Evolutionary conservation across 768 basidiomycete genomes (phyloP).

Genomic region (Boletus sp.): DNA sequence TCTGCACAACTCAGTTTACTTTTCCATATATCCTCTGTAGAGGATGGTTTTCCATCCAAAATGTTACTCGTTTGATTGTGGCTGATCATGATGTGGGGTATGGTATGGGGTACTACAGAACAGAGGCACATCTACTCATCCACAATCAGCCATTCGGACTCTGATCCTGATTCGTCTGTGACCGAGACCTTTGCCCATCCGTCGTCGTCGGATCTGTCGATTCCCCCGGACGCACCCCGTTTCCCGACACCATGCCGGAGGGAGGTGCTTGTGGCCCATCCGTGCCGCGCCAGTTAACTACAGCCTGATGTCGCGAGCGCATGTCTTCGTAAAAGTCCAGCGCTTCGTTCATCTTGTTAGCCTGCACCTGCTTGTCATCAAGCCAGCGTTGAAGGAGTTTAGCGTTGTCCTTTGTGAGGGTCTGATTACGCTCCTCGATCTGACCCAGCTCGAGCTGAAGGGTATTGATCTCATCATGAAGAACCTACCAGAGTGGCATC

Average conservation of each 20-base stretch:
- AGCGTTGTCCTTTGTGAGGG: slow-evolving; percentile 90
- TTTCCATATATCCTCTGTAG: slow-evolving; percentile 32
- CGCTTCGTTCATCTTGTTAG: slow-evolving; percentile 93
- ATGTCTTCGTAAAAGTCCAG: slow-evolving; percentile 88
- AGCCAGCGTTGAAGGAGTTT: slow-evolving; percentile 95
- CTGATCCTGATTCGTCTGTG: slow-evolving; percentile 70
- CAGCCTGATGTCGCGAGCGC: slow-evolving; percentile 68
- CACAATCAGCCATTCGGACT: slow-evolving; percentile 90
- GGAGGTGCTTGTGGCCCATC: slow-evolving; percentile 34
- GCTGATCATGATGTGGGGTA: slow-evolving; percentile 15
- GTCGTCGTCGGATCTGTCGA: slow-evolving; percentile 40
- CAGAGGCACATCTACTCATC: slow-evolving; percentile 36
- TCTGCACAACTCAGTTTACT: slow-evolving; percentile 19
- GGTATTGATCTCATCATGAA: slow-evolving; percentile 94
- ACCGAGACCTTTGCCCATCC: slow-evolving; percentile 74
- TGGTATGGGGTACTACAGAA: slow-evolving; percentile 22
- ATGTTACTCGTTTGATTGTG: slow-evolving; percentile 21
- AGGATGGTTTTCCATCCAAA: slow-evolving; percentile 30
- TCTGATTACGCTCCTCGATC: slow-evolving; percentile 82
- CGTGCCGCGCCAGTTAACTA: slow-evolving; percentile 54
- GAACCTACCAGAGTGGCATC: slow-evolving; percentile 52
- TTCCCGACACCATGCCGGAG: slow-evolving; percentile 40
- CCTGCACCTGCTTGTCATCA: slow-evolving; percentile 90
- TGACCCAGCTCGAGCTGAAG: slow-evolving; percentile 89
- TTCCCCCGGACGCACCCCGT: slow-evolving; percentile 44